Evolutionary conservation across 352 stramenopile genomes (phyloP), one percentile per base, ranked within the genome.

Genomic region (Globisporangium parvum): DNA sequence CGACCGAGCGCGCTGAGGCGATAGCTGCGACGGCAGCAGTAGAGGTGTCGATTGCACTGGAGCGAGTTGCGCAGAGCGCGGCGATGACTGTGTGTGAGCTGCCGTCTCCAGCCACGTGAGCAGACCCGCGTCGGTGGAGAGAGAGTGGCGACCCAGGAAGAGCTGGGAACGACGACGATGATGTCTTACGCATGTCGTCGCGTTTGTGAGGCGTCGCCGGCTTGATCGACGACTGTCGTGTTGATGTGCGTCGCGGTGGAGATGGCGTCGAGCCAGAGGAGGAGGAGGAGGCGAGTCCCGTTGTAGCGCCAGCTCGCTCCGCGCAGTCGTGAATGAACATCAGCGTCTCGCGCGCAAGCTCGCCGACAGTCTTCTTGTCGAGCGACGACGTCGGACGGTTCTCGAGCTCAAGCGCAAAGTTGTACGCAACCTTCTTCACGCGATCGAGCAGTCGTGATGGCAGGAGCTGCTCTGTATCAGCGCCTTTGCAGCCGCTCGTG

Each of bases 331-430:
- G 75, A 1, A 87, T 67, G 18, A 80, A 71, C 14, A 65, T 59
- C 39, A 89, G 62, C n/a, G 71, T 84, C 35, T 87, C 77, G 6
- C 79, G 58, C 35, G 79, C 79, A 3, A 89, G 59, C 50, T 89
- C 76, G 2, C 79, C 79, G 18, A 87, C 71, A 1, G 70, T 82
- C 55, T 77, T 83, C n/a, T 61, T 55, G 37, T 77, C 72, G 12
- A 65, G 56, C 17, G 69, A 63, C 23, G 62, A 53, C 24, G 65
- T 60, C 8, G 63, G 44, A 41, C 58, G 52, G 33, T 71, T 67
- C 23, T 75, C 60, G 21, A 89, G 62, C 51, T 89, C 79, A 21
- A 79, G 69, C 0, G 60, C 69, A 51, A 87, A 87, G 46, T 87
- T 69, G 35, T 68, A 85, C 17, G 58, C 79, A 23, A 89, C 75